Evolutionary conservation across 352 stramenopile genomes (phyloP).

Genomic region (Pythium aquatile): DNA sequence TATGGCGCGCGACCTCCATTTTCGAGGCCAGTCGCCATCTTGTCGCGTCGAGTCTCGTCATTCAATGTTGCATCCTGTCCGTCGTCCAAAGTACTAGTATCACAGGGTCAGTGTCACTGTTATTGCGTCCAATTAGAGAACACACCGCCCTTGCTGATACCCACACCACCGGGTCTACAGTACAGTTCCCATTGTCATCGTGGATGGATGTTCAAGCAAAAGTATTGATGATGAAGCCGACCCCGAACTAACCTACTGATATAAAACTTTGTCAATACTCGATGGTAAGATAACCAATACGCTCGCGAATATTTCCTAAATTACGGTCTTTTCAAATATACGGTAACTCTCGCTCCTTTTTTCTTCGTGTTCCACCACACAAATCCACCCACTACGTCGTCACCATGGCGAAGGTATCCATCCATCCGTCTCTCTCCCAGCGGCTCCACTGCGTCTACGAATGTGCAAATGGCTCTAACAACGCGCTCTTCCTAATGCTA

Average conservation of each 20-base stretch:
- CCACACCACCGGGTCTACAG: no score
- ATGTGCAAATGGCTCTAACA: not conserved
- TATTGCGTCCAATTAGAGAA: constrained; percentile 4
- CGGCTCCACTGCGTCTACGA: no score
- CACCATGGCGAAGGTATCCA: constrained; percentile 1
- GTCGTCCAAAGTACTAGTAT: not conserved
- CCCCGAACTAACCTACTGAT: no score
- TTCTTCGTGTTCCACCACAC: not conserved
- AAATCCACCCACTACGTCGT: not conserved
- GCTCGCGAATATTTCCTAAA: no score
- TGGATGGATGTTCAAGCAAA: no score
- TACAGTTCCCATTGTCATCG: no score
- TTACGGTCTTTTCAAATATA: not conserved
- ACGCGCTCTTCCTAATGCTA: not conserved
- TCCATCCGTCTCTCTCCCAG: not conserved
- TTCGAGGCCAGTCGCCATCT: not conserved
- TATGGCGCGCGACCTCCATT: not conserved
- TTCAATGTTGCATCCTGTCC: not conserved
- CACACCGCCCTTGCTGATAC: not conserved
- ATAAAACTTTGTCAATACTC: no score
- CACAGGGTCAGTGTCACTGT: not conserved
- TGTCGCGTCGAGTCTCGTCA: not conserved
- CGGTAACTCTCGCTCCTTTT: not conserved
- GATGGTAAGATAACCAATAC: no score
- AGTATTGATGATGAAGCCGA: no score